Conservation (phyloP, 2,329 filamentous ascomycete genomes). For the Leptodontidium sp. region DNA sequence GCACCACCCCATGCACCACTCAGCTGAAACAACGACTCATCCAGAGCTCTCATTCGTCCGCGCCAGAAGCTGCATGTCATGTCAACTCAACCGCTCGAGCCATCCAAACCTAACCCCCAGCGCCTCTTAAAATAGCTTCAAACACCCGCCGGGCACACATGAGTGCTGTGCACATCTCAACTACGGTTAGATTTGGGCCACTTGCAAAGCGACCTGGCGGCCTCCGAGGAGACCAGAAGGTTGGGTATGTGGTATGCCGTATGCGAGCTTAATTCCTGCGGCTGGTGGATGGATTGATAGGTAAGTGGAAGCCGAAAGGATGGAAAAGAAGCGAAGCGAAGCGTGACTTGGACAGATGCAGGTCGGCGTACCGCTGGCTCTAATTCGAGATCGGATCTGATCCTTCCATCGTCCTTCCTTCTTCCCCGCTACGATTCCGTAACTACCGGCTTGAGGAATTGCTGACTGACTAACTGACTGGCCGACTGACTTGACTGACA, state of each 20-base stretch:
- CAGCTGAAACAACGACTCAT: slow-evolving; percentile 10
- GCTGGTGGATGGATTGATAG: neutral
- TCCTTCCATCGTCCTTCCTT: neutral
- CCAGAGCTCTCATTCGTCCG: slow-evolving; percentile 8
- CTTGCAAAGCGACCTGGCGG: neutral
- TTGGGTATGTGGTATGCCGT: neutral
- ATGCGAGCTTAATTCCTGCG: slow-evolving; percentile 1
- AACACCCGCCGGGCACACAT: slow-evolving; percentile 15
- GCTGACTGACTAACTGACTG: neutral
- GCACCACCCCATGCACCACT: neutral
- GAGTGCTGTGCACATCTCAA: neutral
- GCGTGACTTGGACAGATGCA: neutral
- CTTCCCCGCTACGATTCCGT: too few relatives aligned
- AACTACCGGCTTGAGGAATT: neutral
- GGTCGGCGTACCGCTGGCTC: slow-evolving; percentile 7
- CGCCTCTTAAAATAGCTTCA: slow-evolving; percentile 20
- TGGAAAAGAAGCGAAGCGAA: neutral
- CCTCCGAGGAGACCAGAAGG: slow-evolving; percentile 3
- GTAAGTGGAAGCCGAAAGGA: neutral
- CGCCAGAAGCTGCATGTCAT: slow-evolving; percentile 9
- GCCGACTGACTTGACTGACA: neutral
- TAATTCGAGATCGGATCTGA: slow-evolving; percentile 8
- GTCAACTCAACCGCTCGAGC: slow-evolving; percentile 9
- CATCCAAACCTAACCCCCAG: neutral
- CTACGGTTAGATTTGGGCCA: neutral